Percentiles rank a stretch among this genome's conserved stretches.
Evolutionary conservation across 2,329 filamentous ascomycete species (phyloP).

Genomic region (Neonectria magnoliae): DNA sequence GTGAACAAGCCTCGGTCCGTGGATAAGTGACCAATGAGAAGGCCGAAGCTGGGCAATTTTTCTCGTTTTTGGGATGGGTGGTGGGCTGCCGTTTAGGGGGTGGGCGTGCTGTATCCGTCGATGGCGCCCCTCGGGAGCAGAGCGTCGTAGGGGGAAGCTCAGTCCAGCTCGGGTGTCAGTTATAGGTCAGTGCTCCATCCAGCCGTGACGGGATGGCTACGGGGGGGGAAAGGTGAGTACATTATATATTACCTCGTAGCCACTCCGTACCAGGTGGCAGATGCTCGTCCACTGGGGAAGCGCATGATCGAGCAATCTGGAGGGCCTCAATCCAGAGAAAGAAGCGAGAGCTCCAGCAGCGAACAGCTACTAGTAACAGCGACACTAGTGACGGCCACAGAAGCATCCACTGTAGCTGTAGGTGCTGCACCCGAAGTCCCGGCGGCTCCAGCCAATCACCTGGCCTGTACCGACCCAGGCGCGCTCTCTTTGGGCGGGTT

Average conservation of each 20-base stretch:
- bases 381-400: background rate
- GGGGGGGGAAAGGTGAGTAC: background rate
- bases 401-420: slow-evolving; percentile 5
- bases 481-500: slow-evolving; percentile 10
- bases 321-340: background rate
- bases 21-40: slow-evolving; percentile 13
- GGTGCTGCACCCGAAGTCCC: background rate
- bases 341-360: background rate
- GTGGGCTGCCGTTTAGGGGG: background rate
- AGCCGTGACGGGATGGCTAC: background rate
- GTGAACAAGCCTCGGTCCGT: slow-evolving; percentile 21
- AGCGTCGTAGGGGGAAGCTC: background rate
- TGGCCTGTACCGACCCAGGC: slow-evolving; percentile 17
- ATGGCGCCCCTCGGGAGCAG: background rate
- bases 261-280: background rate
- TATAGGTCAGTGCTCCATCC: background rate
- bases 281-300: background rate
- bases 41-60: slow-evolving; percentile 1
- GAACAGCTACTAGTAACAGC: background rate
- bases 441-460: slow-evolving; percentile 21
- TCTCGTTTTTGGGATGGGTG: slow-evolving; percentile 6
- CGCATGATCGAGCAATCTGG: background rate
- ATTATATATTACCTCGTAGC: background rate
- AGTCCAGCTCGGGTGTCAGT: background rate
- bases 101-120: background rate